phyloP scores from a whole-genome alignment of 192 early-diverging fungal genomes.

The Backusella mclennaniae region DNA sequence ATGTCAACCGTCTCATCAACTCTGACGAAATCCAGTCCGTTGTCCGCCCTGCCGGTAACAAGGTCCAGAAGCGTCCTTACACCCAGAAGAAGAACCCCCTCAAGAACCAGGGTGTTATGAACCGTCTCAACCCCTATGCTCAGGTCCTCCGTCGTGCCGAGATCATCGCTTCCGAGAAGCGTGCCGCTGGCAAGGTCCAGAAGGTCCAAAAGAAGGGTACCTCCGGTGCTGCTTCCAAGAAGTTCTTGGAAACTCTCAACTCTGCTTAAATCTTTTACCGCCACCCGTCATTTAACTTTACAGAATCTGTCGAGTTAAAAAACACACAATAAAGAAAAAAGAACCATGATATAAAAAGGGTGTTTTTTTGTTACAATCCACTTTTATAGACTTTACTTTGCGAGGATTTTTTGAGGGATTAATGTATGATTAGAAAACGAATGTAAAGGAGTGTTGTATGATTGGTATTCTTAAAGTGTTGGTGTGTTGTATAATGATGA shows the following conservation, averaged over 20 bases:
- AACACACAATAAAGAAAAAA: neutral
- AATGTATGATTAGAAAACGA: neutral
- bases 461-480: too few species aligned
- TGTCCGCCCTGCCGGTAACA: constrained; percentile 77
- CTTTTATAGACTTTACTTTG: neutral
- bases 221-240: constrained; percentile 28
- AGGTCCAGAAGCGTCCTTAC: constrained; percentile 87
- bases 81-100: constrained; percentile 99
- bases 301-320: neutral
- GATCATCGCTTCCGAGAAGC: constrained; percentile 58
- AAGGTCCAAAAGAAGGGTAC: constrained; percentile 43
- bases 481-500: too few species aligned
- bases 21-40: constrained; percentile 96
- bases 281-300: neutral
- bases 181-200: constrained; percentile 52
- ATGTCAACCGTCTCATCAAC: constrained; percentile 93
- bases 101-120: constrained; percentile 86
- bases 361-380: neutral
- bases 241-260: constrained; percentile 30
- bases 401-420: neutral
- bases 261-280: constrained; percentile 12
- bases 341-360: neutral
- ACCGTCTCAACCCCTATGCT: constrained; percentile 98
- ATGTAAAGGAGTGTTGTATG: neutral
- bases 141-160: constrained; percentile 83